phyloP scores from a whole-genome alignment of 2,329 filamentous ascomycete genomes.

The Aspergillus sp. region DNA sequence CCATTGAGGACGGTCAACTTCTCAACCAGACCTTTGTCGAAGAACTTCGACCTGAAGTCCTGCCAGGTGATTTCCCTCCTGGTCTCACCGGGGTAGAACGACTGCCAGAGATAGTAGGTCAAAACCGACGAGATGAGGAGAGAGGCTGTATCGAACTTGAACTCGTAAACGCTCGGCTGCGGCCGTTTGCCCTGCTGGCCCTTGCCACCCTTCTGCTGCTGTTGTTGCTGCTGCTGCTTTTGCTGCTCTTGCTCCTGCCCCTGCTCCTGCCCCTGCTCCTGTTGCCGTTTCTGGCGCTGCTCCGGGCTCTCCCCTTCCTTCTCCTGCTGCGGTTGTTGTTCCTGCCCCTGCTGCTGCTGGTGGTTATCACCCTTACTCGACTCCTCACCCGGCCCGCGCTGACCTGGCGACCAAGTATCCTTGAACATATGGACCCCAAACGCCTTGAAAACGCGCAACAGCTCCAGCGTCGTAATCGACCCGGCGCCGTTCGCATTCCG shows the following conservation, averaged over 20 bases:
- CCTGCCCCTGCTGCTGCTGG: slow-evolving; percentile 18
- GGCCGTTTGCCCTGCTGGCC: slow-evolving; percentile 20
- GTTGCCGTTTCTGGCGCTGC: slow-evolving; percentile 13
- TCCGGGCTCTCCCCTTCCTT: too few species aligned
- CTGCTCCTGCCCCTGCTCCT: slow-evolving; percentile 18
- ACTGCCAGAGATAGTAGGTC: slow-evolving; percentile 53
- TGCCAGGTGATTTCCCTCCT: slow-evolving; percentile 90
- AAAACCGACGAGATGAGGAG: slow-evolving; percentile 51
- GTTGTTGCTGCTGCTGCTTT: slow-evolving; percentile 10
- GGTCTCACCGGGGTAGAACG: slow-evolving; percentile 57
- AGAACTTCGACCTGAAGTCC: slow-evolving; percentile 84
- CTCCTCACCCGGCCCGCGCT: too few species aligned
- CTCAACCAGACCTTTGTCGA: slow-evolving; percentile 92
- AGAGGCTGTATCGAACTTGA: slow-evolving; percentile 47
- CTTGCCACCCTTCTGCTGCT: slow-evolving; percentile 17
- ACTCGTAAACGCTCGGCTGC: slow-evolving; percentile 32
- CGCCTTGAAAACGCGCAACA: too few species aligned
- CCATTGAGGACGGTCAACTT: slow-evolving; percentile 76
- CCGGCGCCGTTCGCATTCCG: too few species aligned
- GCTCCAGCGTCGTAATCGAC: too few species aligned
- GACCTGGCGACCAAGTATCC: too few species aligned
- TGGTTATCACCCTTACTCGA: slow-evolving; percentile 39
- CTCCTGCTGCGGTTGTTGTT: slow-evolving; percentile 17
- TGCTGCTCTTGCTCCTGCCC: slow-evolving; percentile 10
- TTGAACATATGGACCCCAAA: too few species aligned